phyloP scores from a whole-genome alignment of 2,329 filamentous ascomycete species.

The Colletotrichum nymphaeae region DNA sequence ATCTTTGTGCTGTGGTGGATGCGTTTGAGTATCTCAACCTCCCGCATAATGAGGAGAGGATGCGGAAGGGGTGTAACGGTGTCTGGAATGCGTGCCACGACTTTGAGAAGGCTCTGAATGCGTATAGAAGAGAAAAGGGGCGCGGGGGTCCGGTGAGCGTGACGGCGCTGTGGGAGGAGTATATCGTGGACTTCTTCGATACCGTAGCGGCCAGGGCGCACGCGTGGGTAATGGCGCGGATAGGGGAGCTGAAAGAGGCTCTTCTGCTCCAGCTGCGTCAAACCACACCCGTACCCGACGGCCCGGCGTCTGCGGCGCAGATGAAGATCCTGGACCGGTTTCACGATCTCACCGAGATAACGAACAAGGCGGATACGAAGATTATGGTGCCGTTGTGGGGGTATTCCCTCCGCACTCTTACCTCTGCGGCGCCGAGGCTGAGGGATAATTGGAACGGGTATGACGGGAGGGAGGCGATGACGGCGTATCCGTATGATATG shows the following conservation, averaged over 20 bases:
- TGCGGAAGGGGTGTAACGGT: conserved; percentile 10
- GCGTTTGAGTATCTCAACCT: conserved; percentile 23
- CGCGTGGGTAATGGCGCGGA: conserved; percentile 1
- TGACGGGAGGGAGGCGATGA: neutral
- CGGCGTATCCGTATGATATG: conserved; percentile 7
- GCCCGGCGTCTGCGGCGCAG: neutral
- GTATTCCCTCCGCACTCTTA: neutral
- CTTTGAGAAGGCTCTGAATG: conserved; percentile 15
- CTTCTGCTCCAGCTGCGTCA: neutral
- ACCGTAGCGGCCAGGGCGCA: conserved; percentile 13
- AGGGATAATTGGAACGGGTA: conserved; percentile 7
- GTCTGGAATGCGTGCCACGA: conserved; percentile 5
- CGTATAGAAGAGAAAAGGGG: neutral
- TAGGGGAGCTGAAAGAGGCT: conserved; percentile 11
- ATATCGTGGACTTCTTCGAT: conserved; percentile 5
- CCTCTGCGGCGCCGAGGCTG: neutral
- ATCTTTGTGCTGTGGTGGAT: conserved; percentile 2
- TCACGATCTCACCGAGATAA: conserved; percentile 15
- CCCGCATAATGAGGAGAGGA: conserved; percentile 6
- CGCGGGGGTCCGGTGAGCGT: neutral
- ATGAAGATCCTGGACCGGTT: conserved; percentile 21
- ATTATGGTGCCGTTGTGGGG: conserved; percentile 23
- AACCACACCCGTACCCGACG: neutral
- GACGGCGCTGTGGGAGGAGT: conserved; percentile 27
- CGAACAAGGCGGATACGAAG: conserved; percentile 17